phyloP scores from a whole-genome alignment of 2,329 filamentous ascomycete genomes.

The Diaporthe capsici region DNA sequence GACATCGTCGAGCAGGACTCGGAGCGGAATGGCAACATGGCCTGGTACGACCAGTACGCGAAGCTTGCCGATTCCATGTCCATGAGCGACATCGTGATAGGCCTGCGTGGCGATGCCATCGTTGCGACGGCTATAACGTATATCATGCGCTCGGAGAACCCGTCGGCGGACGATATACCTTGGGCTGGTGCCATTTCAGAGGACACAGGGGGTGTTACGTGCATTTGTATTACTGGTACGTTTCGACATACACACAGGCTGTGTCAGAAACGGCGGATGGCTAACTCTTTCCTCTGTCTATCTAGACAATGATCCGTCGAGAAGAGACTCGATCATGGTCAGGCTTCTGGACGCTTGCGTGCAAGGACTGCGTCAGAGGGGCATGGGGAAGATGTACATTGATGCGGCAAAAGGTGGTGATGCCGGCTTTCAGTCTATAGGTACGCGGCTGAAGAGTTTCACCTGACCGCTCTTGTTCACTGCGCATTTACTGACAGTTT shows the following conservation, averaged over 20 bases:
- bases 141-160: constrained; percentile 60
- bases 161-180: constrained; percentile 65
- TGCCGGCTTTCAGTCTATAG: constrained; percentile 65
- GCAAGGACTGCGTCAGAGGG: constrained; percentile 59
- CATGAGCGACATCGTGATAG: constrained; percentile 68
- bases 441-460: constrained; percentile 54
- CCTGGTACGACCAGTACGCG: constrained; percentile 73
- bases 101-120: constrained; percentile 62
- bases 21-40: constrained; percentile 61
- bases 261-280: background rate
- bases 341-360: constrained; percentile 68
- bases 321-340: constrained; percentile 65
- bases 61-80: constrained; percentile 62
- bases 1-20: constrained; percentile 65
- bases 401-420: constrained; percentile 68
- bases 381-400: constrained; percentile 68
- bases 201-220: constrained; percentile 71
- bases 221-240: constrained; percentile 71
- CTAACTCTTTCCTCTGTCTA: background rate
- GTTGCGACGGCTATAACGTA: constrained; percentile 70
- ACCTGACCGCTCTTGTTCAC: background rate
- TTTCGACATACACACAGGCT: background rate
- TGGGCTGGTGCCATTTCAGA: constrained; percentile 66
- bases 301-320: constrained; percentile 59
- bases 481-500: background rate